Evolutionary conservation across 441 rosid genomes (phyloP).

Genomic region (Brassica hybrid): DNA sequence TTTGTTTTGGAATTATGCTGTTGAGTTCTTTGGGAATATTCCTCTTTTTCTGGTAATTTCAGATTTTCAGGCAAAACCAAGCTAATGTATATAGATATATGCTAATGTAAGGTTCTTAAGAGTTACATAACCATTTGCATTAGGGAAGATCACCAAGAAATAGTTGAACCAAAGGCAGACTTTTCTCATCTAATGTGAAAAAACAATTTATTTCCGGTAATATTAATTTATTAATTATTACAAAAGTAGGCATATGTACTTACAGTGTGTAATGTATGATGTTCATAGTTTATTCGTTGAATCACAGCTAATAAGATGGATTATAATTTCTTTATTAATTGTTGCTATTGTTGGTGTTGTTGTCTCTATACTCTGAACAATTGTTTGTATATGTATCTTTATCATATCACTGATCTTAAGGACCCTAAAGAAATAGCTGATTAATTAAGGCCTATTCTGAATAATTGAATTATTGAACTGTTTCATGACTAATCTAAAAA

Average conservation of each 20-base stretch:
- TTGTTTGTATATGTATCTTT: background rate
- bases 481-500: conserved; percentile 25
- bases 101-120: background rate
- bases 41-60: conserved; percentile 3
- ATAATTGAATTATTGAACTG: conserved; percentile 37
- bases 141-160: background rate
- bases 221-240: background rate
- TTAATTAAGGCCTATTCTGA: conserved; percentile 25
- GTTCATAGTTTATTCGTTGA: background rate
- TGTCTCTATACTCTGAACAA: background rate
- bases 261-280: background rate
- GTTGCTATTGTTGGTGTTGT: conserved; percentile 6
- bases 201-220: background rate
- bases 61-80: background rate
- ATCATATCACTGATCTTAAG: background rate
- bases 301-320: background rate
- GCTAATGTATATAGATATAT: background rate
- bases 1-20: conserved; percentile 3
- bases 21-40: conserved; percentile 8
- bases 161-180: conserved; percentile 1
- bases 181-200: no score
- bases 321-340: background rate
- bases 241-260: background rate
- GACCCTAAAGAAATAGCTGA: conserved; percentile 4
- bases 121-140: background rate